phyloP scores from a whole-genome alignment of 257 asterid genomes.

The Ajuga chamaepitys region DNA sequence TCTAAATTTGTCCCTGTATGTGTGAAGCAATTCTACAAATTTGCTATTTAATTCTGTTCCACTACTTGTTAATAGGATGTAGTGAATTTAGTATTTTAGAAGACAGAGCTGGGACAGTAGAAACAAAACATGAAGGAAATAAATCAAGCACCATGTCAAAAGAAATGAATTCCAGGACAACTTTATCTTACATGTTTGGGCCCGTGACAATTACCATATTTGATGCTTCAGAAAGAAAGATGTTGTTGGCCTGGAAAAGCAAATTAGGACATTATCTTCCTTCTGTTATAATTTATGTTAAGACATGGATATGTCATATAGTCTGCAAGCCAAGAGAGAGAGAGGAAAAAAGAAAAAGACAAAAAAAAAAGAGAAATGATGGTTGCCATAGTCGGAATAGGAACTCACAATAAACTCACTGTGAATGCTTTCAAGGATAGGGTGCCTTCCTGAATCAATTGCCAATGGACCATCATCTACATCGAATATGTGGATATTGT shows the following conservation, averaged over 20 bases:
- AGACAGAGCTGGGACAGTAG: not conserved
- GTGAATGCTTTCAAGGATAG: constrained; percentile 80
- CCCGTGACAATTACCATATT: constrained; percentile 87
- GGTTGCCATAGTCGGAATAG: constrained; percentile 6
- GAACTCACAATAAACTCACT: constrained; percentile 68
- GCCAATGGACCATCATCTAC: constrained; percentile 95
- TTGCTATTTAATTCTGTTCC: constrained; percentile 3
- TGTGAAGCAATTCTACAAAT: not conserved
- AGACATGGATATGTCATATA: constrained; percentile 2
- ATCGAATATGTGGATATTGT: constrained; percentile 16
- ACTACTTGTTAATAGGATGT: not conserved
- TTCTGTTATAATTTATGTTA: not conserved
- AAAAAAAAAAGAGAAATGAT: not conserved
- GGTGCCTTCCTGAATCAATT: constrained; percentile 93
- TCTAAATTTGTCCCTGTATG: not conserved
- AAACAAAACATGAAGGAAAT: not conserved
- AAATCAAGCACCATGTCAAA: not conserved
- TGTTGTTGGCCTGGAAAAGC: constrained; percentile 80
- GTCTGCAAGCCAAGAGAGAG: not conserved
- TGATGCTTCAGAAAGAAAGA: constrained; percentile 95
- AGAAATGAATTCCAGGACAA: not conserved
- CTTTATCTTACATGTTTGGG: constrained; percentile 86
- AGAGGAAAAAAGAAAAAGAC: too few relatives aligned
- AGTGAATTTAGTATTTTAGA: constrained; percentile 5
- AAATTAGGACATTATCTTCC: constrained; percentile 12